Conservation (phyloP, 1,139 yeast genomes). For the Saccharomyces hybrid region DNA sequence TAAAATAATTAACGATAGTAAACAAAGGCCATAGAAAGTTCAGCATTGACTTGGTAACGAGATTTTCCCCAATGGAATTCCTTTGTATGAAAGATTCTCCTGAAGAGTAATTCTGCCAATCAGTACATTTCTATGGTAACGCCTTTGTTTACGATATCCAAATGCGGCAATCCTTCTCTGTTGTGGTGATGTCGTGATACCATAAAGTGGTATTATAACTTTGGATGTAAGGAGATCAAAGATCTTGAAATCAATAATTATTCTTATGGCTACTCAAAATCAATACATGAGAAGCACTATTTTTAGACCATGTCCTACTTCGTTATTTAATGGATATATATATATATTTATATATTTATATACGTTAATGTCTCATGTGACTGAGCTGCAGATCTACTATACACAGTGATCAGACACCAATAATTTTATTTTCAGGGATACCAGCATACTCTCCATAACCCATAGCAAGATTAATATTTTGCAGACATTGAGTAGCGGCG, state of each 20-base stretch:
- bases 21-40: neutral
- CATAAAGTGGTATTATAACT: neutral
- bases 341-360: neutral
- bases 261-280: neutral
- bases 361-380: neutral
- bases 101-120: neutral
- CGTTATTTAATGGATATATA: neutral
- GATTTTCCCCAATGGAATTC: neutral
- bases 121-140: neutral
- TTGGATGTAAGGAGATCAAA: neutral
- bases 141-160: neutral
- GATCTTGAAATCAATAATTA: neutral
- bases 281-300: neutral
- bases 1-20: neutral
- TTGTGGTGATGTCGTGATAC: neutral
- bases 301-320: neutral
- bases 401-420: neutral
- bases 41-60: neutral
- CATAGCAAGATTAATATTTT: slow-evolving; percentile 82
- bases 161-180: neutral
- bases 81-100: neutral
- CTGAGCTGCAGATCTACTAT: neutral
- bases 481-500: slow-evolving; percentile 97
- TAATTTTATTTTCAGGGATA: slow-evolving; percentile 51
- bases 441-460: slow-evolving; percentile 94